phyloP scores from a whole-genome alignment of 306 rosid species.

The Crotalaria pallida region DNA sequence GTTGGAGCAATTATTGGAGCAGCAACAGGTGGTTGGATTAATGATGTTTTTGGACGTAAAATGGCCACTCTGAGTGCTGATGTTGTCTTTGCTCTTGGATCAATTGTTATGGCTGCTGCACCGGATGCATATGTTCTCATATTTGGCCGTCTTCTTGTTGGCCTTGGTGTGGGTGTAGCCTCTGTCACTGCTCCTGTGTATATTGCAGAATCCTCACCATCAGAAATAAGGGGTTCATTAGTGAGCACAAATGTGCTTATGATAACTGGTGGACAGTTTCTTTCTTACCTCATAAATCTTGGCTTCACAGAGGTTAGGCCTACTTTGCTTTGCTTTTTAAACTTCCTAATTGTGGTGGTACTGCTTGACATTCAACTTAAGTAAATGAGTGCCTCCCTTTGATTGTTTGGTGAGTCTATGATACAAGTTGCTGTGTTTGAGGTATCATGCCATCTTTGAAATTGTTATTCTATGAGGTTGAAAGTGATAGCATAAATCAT shows the following conservation, averaged over 20 bases:
- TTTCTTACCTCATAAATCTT: conserved; percentile 67
- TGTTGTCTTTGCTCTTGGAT: conserved; percentile 52
- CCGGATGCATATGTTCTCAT: conserved; percentile 71
- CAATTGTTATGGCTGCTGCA: conserved; percentile 66
- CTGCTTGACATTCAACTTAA: not conserved
- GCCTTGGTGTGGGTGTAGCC: conserved; percentile 67
- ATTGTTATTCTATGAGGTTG: not conserved
- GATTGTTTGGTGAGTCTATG: too few species aligned
- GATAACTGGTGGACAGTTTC: conserved; percentile 80
- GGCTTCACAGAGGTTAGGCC: conserved; percentile 62
- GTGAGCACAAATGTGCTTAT: conserved; percentile 72
- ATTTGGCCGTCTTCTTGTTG: conserved; percentile 61
- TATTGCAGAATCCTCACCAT: conserved; percentile 78
- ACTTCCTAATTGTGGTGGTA: not conserved
- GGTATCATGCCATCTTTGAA: not conserved
- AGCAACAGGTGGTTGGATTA: conserved; percentile 73
- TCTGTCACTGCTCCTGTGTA: conserved; percentile 84
- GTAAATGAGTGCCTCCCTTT: not conserved
- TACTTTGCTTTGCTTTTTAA: conserved; percentile 17
- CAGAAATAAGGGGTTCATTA: conserved; percentile 74
- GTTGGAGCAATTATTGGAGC: conserved; percentile 75
- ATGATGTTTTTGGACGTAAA: conserved; percentile 69
- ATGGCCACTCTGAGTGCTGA: conserved; percentile 72
- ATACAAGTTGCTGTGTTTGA: too few species aligned
- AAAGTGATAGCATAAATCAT: not conserved